These are phyloP conservation scores for Tolypocladium inflatum DNA, from an alignment of 2,329 filamentous ascomycete species.

Conservation along the genomic window DNA sequence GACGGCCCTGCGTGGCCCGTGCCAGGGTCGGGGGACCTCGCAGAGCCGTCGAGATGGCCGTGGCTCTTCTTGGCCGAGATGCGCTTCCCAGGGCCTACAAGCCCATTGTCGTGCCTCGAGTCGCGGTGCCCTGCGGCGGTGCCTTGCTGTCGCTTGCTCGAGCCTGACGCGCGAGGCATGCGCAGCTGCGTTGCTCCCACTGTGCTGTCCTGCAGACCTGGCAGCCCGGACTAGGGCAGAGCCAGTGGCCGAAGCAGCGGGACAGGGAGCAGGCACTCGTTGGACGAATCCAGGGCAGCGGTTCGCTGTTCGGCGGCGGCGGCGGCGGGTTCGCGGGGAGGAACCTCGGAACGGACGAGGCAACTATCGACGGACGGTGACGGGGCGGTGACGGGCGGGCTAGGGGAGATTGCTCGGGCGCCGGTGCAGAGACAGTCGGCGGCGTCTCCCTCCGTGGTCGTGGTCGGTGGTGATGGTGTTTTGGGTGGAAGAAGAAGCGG, in stretches of 20 bases:
- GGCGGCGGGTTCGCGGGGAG: background rate
- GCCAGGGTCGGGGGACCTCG: slow-evolving; percentile 22
- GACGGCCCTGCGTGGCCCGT: slow-evolving; percentile 21
- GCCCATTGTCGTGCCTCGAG: slow-evolving; percentile 77
- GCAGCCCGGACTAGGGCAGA: slow-evolving; percentile 23
- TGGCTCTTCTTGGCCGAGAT: slow-evolving; percentile 34
- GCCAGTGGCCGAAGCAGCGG: slow-evolving; percentile 21
- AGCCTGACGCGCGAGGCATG: slow-evolving; percentile 53
- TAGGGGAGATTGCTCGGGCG: background rate
- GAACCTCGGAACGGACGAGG: background rate
- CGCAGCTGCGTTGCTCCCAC: slow-evolving; percentile 28
- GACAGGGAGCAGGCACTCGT: slow-evolving; percentile 9
- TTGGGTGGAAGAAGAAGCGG: background rate
- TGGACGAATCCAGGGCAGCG: slow-evolving; percentile 5
- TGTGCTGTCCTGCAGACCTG: slow-evolving; percentile 22
- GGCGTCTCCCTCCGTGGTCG: background rate
- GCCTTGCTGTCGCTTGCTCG: slow-evolving; percentile 53
- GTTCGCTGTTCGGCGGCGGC: background rate
- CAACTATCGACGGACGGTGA: background rate
- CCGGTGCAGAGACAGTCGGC: background rate
- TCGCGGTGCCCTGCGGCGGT: slow-evolving; percentile 56
- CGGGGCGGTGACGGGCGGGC: background rate
- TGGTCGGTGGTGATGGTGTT: background rate
- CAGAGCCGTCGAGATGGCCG: slow-evolving; percentile 30
- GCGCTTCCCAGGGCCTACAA: slow-evolving; percentile 51